A percentile compares a stretch with the other conserved stretches of the same genome.
phyloP scores from a whole-genome alignment of 208 protist species.

The Acanthamoeba healyi region DNA sequence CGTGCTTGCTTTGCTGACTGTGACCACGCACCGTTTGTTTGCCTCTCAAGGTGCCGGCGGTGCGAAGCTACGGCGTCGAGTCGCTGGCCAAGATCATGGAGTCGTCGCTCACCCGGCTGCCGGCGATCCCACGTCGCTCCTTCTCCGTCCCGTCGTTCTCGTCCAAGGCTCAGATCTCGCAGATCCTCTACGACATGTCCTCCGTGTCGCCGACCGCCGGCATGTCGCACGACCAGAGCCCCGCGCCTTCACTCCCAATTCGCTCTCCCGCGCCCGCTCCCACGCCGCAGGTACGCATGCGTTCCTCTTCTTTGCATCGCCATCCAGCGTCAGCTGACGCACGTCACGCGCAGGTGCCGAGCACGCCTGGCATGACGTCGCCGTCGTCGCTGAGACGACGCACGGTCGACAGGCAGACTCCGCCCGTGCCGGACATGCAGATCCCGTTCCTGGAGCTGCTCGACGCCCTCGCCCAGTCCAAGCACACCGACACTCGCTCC shows the following conservation, averaged over 20 bases:
- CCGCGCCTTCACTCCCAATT: neutral
- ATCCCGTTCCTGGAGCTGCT: conserved; percentile 36
- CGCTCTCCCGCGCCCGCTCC: neutral
- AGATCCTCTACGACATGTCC: conserved; percentile 57
- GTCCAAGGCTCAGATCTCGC: conserved; percentile 58
- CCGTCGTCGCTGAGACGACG: conserved; percentile 30
- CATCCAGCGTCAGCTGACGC: neutral
- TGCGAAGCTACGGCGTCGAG: conserved; percentile 52
- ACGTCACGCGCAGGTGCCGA: neutral
- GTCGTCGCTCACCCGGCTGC: conserved; percentile 37
- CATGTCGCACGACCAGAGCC: conserved; percentile 8
- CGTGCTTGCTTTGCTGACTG: neutral
- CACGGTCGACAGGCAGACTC: neutral
- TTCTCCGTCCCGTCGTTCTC: conserved; percentile 61
- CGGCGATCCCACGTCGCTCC: conserved; percentile 21
- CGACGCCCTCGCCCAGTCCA: conserved; percentile 45
- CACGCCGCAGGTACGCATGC: neutral
- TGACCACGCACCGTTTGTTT: neutral
- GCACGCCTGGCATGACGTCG: conserved; percentile 61
- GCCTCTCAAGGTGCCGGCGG: conserved; percentile 14
- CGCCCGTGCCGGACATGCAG: conserved; percentile 55
- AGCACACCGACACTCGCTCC: conserved; percentile 61
- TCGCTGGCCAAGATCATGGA: conserved; percentile 71
- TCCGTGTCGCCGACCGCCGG: neutral
- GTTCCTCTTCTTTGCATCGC: neutral